phyloP scores from a whole-genome alignment of 306 rosid genomes.

The Glycine latifolia region DNA sequence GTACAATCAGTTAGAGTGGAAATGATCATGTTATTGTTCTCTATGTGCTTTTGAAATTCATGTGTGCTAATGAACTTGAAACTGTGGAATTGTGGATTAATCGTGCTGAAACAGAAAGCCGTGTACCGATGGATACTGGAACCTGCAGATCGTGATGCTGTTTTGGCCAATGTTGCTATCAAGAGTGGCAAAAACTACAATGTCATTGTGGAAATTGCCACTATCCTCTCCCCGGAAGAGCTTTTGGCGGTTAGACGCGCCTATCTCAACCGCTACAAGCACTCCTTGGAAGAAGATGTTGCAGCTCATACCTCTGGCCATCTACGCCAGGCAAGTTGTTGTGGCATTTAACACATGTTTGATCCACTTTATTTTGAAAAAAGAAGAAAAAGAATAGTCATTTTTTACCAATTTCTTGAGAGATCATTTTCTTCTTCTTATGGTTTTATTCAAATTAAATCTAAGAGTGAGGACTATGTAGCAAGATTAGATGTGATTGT shows the following conservation, averaged over 20 bases:
- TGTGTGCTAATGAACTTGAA: conserved; percentile 22
- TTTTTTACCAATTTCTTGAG: not conserved
- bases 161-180: conserved; percentile 70
- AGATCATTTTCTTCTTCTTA: too few relatives aligned
- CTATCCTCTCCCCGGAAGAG: conserved; percentile 69
- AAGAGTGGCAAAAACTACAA: conserved; percentile 58
- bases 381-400: too few relatives aligned
- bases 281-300: conserved; percentile 83
- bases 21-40: not conserved
- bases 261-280: conserved; percentile 64
- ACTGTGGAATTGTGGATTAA: not conserved
- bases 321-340: conserved; percentile 66
- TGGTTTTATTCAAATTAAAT: not conserved
- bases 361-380: not conserved
- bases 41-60: not conserved
- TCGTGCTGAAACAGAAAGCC: conserved; percentile 62
- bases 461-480: not conserved
- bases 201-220: conserved; percentile 67
- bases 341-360: not conserved
- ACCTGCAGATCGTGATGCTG: conserved; percentile 79
- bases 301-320: conserved; percentile 76
- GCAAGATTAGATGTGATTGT: not conserved
- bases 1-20: conserved; percentile 35
- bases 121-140: conserved; percentile 81
- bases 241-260: conserved; percentile 61